Evolutionary conservation across 805 yeast genomes (phyloP), one percentile per base, ranked within the genome.

Genomic region (Vanderwaltozyma tropicalis): DNA sequence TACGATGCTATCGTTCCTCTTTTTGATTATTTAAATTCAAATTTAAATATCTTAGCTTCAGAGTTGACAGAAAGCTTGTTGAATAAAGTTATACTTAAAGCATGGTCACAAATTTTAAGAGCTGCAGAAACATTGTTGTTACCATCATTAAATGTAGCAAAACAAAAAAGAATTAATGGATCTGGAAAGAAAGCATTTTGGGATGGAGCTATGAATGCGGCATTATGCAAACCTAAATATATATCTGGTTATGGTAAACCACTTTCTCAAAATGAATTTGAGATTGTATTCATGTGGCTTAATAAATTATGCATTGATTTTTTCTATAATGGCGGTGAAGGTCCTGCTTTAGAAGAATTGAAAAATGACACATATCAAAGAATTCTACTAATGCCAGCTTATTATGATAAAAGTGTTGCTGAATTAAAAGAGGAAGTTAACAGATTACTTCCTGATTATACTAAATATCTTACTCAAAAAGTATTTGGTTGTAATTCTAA

Each of bases 251-350:
- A 65, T 49, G 79, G 77, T 2, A 67, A 71, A 31, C 72, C 74
- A 14, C 58, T 85, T 35, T 69, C 80, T 0, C 61, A 63, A 21
- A 63, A 60, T 17, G 94, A 86, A 50, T 61, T 81, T 22, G 85
- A 78, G 36, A 72, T 79, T 1, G 72, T 83, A 0, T 77, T 78
- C 43, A 65, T 72, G 1, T 85, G 95, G 95, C 55, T 86, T 17
- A 63, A 72, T 34, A 64, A 71, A 5, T 57, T 81, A n/a, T 71
- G 85, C 37, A 55, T 71, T 34, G 88, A 78, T 41, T 85, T 84
- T 53, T 85, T 86, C 61, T 76, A 85, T 55, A 78, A 82, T 49
- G 78, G 72, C 32, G 94, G 94, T 0, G 79, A 78, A 25, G 95
- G 95, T 0, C 92, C 92, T 0, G 71, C 85, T 1, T 47, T 83